Evolutionary conservation across 306 rosid species (phyloP).

Genomic region (Astragalus membranaceus): DNA sequence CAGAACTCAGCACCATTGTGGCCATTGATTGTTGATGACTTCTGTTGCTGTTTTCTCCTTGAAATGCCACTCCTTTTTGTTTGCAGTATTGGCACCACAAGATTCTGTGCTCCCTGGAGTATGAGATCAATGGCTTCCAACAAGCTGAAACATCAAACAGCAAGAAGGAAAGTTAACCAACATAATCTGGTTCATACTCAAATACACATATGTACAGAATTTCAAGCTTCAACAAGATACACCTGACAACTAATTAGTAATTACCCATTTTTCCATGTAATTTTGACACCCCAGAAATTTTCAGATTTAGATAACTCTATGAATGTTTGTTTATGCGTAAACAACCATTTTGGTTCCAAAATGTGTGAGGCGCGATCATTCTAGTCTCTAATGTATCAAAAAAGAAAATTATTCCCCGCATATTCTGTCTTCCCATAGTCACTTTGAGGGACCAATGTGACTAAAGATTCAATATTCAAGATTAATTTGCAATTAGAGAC

Average conservation of each 20-base stretch:
- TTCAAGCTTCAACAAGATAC: background rate
- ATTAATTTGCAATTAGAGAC: no score
- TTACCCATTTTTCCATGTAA: background rate
- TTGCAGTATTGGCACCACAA: slow-evolving; percentile 61
- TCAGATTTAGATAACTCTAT: background rate
- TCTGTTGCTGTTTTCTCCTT: slow-evolving; percentile 67
- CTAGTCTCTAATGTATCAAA: no score
- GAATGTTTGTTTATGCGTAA: background rate
- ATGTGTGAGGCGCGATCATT: no score
- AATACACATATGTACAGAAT: background rate
- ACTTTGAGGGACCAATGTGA: no score
- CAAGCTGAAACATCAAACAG: slow-evolving; percentile 43
- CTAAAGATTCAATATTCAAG: no score
- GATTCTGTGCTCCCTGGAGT: slow-evolving; percentile 79
- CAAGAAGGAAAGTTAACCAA: background rate
- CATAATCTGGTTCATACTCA: background rate
- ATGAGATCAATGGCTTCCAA: slow-evolving; percentile 82
- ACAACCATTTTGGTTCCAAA: no score
- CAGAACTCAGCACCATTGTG: slow-evolving; percentile 70
- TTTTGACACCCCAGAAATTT: background rate
- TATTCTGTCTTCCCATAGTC: no score
- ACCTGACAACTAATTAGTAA: background rate
- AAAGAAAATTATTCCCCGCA: no score
- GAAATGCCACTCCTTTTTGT: slow-evolving; percentile 37
- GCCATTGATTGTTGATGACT: slow-evolving; percentile 20